These are phyloP conservation scores for Ceraceosorus bombacis DNA, from an alignment of 1,284 basidiomycete genomes.

Conservation along the genomic window DNA sequence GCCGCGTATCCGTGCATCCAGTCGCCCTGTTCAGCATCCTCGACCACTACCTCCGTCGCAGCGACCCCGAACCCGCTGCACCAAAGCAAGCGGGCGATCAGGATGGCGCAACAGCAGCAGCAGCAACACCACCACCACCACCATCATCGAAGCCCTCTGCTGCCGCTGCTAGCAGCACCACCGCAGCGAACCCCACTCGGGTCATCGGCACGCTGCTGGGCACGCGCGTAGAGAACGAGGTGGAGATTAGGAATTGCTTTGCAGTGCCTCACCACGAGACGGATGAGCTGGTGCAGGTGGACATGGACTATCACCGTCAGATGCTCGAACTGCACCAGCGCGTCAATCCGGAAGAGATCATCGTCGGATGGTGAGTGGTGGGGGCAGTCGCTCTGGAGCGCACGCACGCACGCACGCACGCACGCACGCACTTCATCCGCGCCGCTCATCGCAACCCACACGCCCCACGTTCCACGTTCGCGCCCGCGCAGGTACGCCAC, in stretches of 20 bases:
- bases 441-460: too few species aligned
- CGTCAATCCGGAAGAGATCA: constrained; percentile 74
- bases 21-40: constrained; percentile 80
- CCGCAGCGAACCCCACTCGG: constrained; percentile 50
- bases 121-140: too few species aligned
- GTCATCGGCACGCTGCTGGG: constrained; percentile 96
- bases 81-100: too few species aligned
- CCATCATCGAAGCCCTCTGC: not conserved
- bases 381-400: not conserved
- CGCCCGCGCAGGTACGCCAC: constrained; percentile 30
- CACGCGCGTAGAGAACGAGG: constrained; percentile 57
- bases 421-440: not conserved
- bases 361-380: constrained; percentile 72
- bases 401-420: not conserved
- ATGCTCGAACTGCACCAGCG: constrained; percentile 86
- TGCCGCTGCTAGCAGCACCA: not conserved
- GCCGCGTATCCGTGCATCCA: constrained; percentile 44
- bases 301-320: constrained; percentile 88
- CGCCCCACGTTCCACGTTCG: too few species aligned
- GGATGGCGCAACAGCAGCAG: too few species aligned
- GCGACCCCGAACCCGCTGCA: constrained; percentile 47
- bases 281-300: constrained; percentile 61
- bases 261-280: constrained; percentile 58
- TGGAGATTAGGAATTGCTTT: constrained; percentile 44
- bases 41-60: constrained; percentile 87